Conservation (phyloP, 1,139 yeast genomes). For the Wickerhamiella pararugosa region DNA sequence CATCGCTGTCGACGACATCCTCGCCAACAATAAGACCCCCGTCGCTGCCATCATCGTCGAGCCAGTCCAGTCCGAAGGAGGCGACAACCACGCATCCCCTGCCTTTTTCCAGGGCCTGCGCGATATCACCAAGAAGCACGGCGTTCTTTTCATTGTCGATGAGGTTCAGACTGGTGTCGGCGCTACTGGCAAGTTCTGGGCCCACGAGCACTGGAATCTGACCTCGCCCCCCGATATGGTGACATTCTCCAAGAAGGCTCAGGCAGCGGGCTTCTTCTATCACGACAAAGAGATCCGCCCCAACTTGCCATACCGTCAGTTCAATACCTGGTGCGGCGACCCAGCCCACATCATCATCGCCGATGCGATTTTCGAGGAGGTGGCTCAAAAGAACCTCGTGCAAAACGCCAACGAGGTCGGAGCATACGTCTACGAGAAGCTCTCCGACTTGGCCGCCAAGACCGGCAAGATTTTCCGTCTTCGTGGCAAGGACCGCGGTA, state of each 20-base stretch:
- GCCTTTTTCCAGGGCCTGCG: slow-evolving; percentile 67
- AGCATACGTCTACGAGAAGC: slow-evolving; percentile 39
- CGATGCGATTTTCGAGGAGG: slow-evolving; percentile 51
- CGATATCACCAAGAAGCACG: slow-evolving; percentile 51
- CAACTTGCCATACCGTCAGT: slow-evolving; percentile 61
- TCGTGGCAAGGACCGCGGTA: slow-evolving; percentile 63
- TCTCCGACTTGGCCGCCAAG: slow-evolving; percentile 35
- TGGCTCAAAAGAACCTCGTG: slow-evolving; percentile 44
- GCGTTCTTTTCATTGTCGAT: slow-evolving; percentile 57
- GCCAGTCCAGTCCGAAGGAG: slow-evolving; percentile 80
- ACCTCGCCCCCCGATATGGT: slow-evolving; percentile 66
- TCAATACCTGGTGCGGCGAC: slow-evolving; percentile 88
- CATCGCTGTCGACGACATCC: slow-evolving; percentile 38
- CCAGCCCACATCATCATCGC: slow-evolving; percentile 66
- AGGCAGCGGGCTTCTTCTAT: slow-evolving; percentile 75
- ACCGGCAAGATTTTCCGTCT: slow-evolving; percentile 37
- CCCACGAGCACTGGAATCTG: slow-evolving; percentile 68
- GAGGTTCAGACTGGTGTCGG: slow-evolving; percentile 86
- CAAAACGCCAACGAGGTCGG: slow-evolving; percentile 46
- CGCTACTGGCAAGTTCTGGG: slow-evolving; percentile 77
- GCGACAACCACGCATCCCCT: slow-evolving; percentile 70
- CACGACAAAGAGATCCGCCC: slow-evolving; percentile 57
- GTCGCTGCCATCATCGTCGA: slow-evolving; percentile 66
- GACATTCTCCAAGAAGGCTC: slow-evolving; percentile 74
- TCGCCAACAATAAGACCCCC: slow-evolving; percentile 44